Evolutionary conservation across 169 alveolate genomes (phyloP).

Genomic region (Babesia bovis): DNA sequence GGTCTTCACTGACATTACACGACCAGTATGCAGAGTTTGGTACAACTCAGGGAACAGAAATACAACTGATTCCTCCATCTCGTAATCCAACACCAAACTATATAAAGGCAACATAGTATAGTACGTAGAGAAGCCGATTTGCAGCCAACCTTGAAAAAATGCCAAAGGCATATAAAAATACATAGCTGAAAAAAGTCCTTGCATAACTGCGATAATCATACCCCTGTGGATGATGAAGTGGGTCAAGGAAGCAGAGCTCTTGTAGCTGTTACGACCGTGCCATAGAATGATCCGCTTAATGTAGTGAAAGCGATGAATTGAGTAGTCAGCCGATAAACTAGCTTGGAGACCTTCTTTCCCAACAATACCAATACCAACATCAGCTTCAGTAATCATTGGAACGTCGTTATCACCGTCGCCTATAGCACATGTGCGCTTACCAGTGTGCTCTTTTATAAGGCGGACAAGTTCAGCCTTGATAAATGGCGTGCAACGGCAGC

Average conservation of each 20-base stretch:
- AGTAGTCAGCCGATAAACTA: conserved; percentile 94
- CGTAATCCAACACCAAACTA: conserved; percentile 91
- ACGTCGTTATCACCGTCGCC: conserved; percentile 99
- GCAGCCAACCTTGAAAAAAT: conserved; percentile 95
- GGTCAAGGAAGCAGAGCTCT: conserved; percentile 90
- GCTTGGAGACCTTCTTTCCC: conserved; percentile 98
- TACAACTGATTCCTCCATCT: conserved; percentile 84
- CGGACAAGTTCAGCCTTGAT: conserved; percentile 93
- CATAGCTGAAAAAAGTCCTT: conserved; percentile 88
- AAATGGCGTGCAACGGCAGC: conserved; percentile 99
- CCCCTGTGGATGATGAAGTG: conserved; percentile 96
- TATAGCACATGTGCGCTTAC: conserved; percentile 89
- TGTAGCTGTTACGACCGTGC: conserved; percentile 96
- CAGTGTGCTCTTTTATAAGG: conserved; percentile 67
- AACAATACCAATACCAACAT: conserved; percentile 94
- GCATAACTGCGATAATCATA: conserved; percentile 91
- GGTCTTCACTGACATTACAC: conserved; percentile 90
- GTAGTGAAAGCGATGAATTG: conserved; percentile 91
- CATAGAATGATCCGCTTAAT: conserved; percentile 90
- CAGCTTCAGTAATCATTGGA: conserved; percentile 95
- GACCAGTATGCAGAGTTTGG: conserved; percentile 88
- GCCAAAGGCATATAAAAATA: conserved; percentile 93
- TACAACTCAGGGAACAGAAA: conserved; percentile 94
- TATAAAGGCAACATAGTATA: conserved; percentile 95
- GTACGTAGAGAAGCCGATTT: conserved; percentile 96